Evolutionary conservation across 2,329 filamentous ascomycete genomes (phyloP).

Genomic region (Ceratocystis colombiana): DNA sequence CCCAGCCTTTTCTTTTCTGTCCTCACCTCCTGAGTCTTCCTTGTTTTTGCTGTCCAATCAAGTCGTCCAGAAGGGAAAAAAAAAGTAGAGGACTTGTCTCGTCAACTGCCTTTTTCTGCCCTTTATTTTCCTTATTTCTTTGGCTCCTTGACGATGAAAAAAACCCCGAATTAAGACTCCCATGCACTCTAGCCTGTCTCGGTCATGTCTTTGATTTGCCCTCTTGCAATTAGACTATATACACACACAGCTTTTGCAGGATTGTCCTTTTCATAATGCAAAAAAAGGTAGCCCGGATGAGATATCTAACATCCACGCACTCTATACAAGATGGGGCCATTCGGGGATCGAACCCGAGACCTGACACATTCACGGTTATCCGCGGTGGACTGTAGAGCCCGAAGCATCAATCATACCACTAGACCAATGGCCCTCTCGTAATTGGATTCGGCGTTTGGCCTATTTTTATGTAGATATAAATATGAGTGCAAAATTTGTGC

Average conservation of each 20-base stretch:
- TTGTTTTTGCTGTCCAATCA: background rate
- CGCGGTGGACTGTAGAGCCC: constrained; percentile 23
- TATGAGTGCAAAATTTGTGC: no score
- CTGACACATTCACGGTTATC: constrained; percentile 25
- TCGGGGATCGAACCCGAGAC: constrained; percentile 25
- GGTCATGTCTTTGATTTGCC: background rate
- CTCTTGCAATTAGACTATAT: background rate
- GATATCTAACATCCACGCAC: background rate
- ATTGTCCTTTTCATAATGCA: background rate
- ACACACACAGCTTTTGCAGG: no score
- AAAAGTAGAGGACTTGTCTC: background rate
- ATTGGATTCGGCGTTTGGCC: background rate
- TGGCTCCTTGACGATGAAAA: background rate
- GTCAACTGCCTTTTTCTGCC: background rate
- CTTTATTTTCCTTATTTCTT: background rate
- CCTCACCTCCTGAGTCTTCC: background rate
- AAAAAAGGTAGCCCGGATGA: background rate
- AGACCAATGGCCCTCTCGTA: constrained; percentile 21
- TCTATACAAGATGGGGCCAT: constrained; percentile 16
- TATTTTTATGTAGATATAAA: no score
- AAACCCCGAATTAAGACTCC: background rate
- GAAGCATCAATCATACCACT: constrained; percentile 26
- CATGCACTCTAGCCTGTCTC: background rate
- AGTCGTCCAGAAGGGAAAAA: background rate
- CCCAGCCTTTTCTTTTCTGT: constrained; percentile 6